These are phyloP conservation scores for Geoglossum cookeanum DNA, from an alignment of 2,329 filamentous ascomycete genomes.

Conservation along the genomic window DNA sequence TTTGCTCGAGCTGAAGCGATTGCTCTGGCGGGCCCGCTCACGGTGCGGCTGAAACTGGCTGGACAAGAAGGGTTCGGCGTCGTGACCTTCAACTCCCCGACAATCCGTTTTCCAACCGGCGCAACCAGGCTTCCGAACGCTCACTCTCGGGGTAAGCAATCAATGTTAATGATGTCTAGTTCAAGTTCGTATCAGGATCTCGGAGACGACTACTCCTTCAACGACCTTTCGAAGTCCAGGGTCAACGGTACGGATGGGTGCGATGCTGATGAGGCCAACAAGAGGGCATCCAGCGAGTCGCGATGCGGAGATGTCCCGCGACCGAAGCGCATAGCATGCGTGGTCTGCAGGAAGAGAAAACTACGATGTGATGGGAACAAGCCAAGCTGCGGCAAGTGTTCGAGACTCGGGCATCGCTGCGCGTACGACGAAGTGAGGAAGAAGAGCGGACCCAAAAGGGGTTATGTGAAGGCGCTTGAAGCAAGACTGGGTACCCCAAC, in stretches of 20 bases:
- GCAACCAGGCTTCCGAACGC: neutral
- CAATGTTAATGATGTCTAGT: constrained; percentile 2
- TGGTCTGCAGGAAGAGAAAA: constrained; percentile 84
- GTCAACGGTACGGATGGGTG: constrained; percentile 16
- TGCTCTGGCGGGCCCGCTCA: neutral
- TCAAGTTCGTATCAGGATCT: neutral
- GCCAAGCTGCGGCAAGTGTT: constrained; percentile 76
- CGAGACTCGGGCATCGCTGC: constrained; percentile 69
- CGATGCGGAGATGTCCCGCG: constrained; percentile 35
- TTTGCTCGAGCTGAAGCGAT: neutral
- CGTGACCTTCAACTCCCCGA: neutral
- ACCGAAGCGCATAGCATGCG: constrained; percentile 86
- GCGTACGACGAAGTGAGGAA: constrained; percentile 82
- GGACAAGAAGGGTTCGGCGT: neutral
- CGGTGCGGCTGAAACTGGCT: neutral
- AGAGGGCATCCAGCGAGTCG: neutral
- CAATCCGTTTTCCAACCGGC: neutral
- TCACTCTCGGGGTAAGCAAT: neutral
- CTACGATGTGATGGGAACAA: constrained; percentile 71
- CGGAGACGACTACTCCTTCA: constrained; percentile 37
- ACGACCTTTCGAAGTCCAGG: constrained; percentile 27
- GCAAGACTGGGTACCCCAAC: constrained; percentile 61
- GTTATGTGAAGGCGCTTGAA: constrained; percentile 86
- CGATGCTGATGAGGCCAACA: neutral
- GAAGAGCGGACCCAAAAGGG: constrained; percentile 86